phyloP scores from a whole-genome alignment of 148 eudicot genomes.

The Mesembryanthemum crystallinum region DNA sequence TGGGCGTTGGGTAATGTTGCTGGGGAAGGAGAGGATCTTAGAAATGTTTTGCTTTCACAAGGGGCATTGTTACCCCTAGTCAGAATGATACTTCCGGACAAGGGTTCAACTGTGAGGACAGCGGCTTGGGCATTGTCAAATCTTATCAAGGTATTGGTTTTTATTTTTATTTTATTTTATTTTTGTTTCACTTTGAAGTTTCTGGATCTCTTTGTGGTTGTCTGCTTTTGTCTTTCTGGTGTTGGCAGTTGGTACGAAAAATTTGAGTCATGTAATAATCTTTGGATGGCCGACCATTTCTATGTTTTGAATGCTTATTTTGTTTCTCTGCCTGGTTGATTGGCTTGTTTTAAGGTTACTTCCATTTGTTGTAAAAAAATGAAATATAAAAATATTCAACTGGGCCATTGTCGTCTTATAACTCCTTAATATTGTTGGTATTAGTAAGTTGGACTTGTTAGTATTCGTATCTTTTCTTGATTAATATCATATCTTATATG shows the following conservation, averaged over 20 bases:
- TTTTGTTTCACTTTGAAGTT: constrained; percentile 4
- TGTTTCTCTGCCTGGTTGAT: not conserved
- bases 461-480: too few relatives aligned
- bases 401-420: too few relatives aligned
- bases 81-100: constrained; percentile 90
- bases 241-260: not conserved
- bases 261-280: not conserved
- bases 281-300: not conserved
- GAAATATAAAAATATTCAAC: too few relatives aligned
- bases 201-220: not conserved
- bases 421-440: too few relatives aligned
- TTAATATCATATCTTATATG: too few relatives aligned
- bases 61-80: constrained; percentile 91
- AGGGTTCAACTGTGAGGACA: constrained; percentile 89
- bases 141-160: constrained; percentile 70
- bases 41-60: constrained; percentile 75
- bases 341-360: not conserved
- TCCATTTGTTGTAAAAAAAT: too few relatives aligned
- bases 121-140: constrained; percentile 99
- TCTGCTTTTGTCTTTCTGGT: not conserved
- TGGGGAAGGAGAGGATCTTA: constrained; percentile 92
- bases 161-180: too few relatives aligned
- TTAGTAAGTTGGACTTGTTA: too few relatives aligned
- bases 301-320: not conserved
- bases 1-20: constrained; percentile 99